These are phyloP conservation scores for Aegilops bicornis DNA, from an alignment of 176 grass and related monocot species.

Conservation along the genomic window DNA sequence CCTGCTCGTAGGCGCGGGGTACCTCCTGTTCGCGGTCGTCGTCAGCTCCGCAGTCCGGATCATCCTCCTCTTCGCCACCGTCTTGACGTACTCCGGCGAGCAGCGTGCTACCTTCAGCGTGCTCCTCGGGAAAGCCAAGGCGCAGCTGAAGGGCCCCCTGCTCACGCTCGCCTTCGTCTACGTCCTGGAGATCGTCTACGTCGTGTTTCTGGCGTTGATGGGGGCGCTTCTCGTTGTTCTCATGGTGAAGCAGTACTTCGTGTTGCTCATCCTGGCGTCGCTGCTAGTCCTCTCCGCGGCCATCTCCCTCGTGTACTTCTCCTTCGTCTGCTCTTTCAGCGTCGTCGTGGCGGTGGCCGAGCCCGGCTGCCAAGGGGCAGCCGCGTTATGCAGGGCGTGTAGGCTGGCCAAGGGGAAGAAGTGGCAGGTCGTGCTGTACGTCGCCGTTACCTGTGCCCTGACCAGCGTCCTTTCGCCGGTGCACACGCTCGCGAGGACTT, in stretches of 20 bases:
- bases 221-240: neutral
- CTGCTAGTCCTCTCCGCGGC: neutral
- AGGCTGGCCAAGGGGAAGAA: neutral
- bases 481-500: no score
- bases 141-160: neutral
- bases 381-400: neutral
- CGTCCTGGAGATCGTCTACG: neutral
- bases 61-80: no score
- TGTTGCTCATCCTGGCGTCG: neutral
- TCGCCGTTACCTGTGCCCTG: no score
- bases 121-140: neutral
- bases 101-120: neutral
- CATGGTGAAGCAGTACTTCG: neutral
- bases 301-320: neutral
- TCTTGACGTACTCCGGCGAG: no score
- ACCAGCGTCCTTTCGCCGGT: no score
- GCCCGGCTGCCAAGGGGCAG: neutral
- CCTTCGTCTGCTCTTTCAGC: neutral
- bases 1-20: no score
- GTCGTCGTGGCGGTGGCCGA: conserved; percentile 25
- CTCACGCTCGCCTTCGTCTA: conserved; percentile 19
- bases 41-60: no score
- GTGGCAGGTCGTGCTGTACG: neutral
- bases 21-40: no score
- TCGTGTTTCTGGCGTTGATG: neutral